Evolutionary conservation across 2,329 filamentous ascomycete species (phyloP), one percentile per base, ranked within the genome.

Genomic region (Pyrenophora tritici-repentis): DNA sequence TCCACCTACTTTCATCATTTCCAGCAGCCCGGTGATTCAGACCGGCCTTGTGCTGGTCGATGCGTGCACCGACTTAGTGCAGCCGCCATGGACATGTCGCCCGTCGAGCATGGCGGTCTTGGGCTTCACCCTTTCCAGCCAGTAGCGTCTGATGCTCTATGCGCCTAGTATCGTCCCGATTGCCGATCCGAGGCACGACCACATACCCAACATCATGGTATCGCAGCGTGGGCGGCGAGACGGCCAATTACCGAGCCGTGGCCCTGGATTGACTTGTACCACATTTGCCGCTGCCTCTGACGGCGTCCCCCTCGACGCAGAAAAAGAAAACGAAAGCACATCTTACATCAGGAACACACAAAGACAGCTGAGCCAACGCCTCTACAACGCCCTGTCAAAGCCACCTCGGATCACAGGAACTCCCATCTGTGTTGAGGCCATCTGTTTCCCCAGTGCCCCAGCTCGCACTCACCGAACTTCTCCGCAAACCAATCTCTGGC

Each of bases 11-110:
- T 62, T 47, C 57, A 47, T 66, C 61, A 48, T 50, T 59, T 61
- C 55, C 53, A 59, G 56, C 56, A 58, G 53, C 50, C 53, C 42
- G 49, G 59, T 70, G 61, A 60, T 65, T 66, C 65, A 66, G 37
- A 45, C 50, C 42, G 42, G 49, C 56, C 66, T 61, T 55, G 53
- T 57, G 55, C 55, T 24, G 49, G 51, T 51, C 26, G 9, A 29
- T 54, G 48, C 38, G 47, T 50, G 37, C 44, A 50, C 22, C 18
- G 17, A 29, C 46, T 45, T 46, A 55, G 47, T 50, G 50, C 45
- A 36, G 42, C 55, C 52, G 55, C 50, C 55, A 51, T 46, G 20
- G 34, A 48, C 14, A 44, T 43, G 49, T 56, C 56, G 22, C 22
- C 22, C 22, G 4, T 24, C 22, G 22, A 24, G 22, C 22, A 24